phyloP scores from a whole-genome alignment of 140 eudicot genomes.

The Erigeron philadelphicus region DNA sequence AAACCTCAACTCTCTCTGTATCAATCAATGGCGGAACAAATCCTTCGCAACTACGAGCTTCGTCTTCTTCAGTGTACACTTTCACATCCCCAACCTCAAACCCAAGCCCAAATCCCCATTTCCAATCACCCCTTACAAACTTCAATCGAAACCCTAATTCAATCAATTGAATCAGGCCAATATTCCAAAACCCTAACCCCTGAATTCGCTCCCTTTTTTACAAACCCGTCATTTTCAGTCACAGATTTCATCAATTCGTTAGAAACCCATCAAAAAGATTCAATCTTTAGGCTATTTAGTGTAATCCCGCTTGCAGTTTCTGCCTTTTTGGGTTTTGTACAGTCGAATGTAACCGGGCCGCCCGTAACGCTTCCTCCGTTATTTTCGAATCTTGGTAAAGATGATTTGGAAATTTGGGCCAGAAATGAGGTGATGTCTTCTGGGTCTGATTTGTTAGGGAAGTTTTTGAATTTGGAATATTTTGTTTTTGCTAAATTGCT shows the following conservation, averaged over 20 bases:
- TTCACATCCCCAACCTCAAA: slow-evolving; percentile 26
- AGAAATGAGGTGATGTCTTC: slow-evolving; percentile 61
- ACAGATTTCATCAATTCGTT: slow-evolving; percentile 38
- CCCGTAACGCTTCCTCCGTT: slow-evolving; percentile 47
- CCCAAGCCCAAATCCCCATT: slow-evolving; percentile 14
- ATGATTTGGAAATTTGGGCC: slow-evolving; percentile 74
- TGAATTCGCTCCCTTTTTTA: slow-evolving; percentile 25
- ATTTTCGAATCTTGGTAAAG: slow-evolving; percentile 16
- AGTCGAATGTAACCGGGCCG: slow-evolving; percentile 75
- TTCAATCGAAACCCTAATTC: slow-evolving; percentile 32
- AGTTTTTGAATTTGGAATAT: slow-evolving; percentile 69
- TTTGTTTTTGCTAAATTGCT: slow-evolving; percentile 60
- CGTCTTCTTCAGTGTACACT: slow-evolving; percentile 78
- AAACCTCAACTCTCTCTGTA: slow-evolving; percentile 13
- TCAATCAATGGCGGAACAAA: slow-evolving; percentile 34
- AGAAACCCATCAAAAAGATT: slow-evolving; percentile 14
- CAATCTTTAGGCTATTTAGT: slow-evolving; percentile 31
- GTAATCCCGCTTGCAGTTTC: slow-evolving; percentile 58
- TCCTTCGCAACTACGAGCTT: slow-evolving; percentile 58
- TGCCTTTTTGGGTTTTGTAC: slow-evolving; percentile 65
- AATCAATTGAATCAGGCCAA: slow-evolving; percentile 55
- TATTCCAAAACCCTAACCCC: slow-evolving; percentile 47
- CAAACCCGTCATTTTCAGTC: slow-evolving; percentile 25
- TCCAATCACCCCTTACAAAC: slow-evolving; percentile 26
- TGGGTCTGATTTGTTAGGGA: slow-evolving; percentile 76